Conservation (phyloP, 2,329 filamentous ascomycete genomes). For the Purpureocillium takamizusanense region DNA sequence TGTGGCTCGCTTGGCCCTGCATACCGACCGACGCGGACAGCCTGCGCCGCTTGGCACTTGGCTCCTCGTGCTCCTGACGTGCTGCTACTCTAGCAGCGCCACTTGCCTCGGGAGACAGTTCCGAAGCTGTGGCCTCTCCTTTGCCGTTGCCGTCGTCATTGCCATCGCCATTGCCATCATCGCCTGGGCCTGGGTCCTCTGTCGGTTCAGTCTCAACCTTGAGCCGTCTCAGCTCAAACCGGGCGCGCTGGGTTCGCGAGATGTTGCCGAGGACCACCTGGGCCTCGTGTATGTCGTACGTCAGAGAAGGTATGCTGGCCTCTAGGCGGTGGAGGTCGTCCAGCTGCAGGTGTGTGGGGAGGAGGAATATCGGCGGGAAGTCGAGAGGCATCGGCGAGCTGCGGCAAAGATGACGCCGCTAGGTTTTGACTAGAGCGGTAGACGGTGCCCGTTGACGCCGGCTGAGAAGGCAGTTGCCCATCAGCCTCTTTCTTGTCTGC, state of each 20-base stretch:
- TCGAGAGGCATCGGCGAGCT: constrained; percentile 13
- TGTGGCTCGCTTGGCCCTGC: no score
- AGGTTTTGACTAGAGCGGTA: no score
- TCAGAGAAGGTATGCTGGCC: constrained; percentile 55
- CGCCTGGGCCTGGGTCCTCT: no score
- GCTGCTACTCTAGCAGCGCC: no score
- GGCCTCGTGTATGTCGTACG: constrained; percentile 64
- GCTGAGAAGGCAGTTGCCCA: no score
- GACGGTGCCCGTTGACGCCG: no score
- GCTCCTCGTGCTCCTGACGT: constrained; percentile 1
- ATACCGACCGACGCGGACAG: neutral
- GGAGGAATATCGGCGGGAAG: constrained; percentile 61
- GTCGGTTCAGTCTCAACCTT: constrained; percentile 56
- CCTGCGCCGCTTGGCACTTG: constrained; percentile 12
- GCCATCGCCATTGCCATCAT: neutral
- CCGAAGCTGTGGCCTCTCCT: neutral
- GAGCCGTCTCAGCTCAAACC: constrained; percentile 65
- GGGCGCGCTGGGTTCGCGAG: constrained; percentile 57
- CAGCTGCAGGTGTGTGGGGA: constrained; percentile 58
- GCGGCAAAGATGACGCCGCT: neutral
- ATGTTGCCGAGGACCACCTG: constrained; percentile 68
- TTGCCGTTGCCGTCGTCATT: neutral
- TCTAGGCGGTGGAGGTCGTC: constrained; percentile 57
- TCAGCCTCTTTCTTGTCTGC: no score
- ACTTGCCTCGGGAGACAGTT: no score